These are phyloP conservation scores for Leishmania amazonensis DNA, from an alignment of 208 protist species.

Conservation along the genomic window DNA sequence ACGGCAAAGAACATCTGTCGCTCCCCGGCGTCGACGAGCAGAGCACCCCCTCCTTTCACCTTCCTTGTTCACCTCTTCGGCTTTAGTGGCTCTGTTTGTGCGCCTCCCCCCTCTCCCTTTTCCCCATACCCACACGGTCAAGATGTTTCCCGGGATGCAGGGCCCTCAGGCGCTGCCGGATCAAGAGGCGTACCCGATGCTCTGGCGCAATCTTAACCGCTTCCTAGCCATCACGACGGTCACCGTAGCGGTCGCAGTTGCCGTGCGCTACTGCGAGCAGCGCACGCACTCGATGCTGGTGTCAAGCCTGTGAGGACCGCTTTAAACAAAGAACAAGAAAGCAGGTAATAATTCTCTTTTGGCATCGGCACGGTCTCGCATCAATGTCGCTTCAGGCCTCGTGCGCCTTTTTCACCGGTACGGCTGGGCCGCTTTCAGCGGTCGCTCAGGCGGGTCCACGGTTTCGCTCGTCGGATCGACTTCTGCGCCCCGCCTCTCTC, in stretches of 20 bases:
- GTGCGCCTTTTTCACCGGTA: background rate
- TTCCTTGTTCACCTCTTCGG: background rate
- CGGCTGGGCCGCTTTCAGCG: background rate
- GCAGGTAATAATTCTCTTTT: background rate
- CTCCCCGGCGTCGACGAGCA: background rate
- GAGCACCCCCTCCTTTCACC: background rate
- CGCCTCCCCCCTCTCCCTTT: too few relatives aligned
- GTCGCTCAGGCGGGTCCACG: background rate
- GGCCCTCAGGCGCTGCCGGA: slow-evolving; percentile 73
- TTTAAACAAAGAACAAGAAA: background rate
- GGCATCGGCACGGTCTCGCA: background rate
- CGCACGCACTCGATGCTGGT: slow-evolving; percentile 61
- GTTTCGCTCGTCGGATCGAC: background rate
- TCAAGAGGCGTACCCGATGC: slow-evolving; percentile 62
- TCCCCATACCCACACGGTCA: background rate
- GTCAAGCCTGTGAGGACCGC: slow-evolving; percentile 42
- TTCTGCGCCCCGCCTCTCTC: background rate
- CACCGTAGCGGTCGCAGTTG: slow-evolving; percentile 48
- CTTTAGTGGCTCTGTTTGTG: too few relatives aligned
- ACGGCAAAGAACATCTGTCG: background rate
- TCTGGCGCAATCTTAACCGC: slow-evolving; percentile 77
- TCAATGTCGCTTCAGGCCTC: background rate
- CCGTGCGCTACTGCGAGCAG: slow-evolving; percentile 71
- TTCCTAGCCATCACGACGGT: slow-evolving; percentile 57
- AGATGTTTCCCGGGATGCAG: slow-evolving; percentile 82